Base-by-base conservation (phyloP, 495 filamentous ascomycete genomes). In the Oidiodendron maius region DNA sequence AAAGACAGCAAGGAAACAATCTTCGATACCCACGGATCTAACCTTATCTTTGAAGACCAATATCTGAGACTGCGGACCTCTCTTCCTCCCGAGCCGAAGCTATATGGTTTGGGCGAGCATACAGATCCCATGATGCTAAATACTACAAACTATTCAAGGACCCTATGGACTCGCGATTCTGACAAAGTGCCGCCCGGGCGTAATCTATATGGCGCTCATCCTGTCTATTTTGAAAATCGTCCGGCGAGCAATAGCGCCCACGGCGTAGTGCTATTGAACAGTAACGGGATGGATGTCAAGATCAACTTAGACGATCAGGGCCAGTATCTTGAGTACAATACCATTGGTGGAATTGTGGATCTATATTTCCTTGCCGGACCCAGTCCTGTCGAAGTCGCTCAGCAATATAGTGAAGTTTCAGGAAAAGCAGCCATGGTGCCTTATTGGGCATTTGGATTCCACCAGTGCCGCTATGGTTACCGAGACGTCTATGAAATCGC, bases 271-370 rank as follows among this genome's bases (percentile, higher is more conserved):
- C 66, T 93, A 35, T 65, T 89, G 48, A 89, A 86, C 64, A 83
- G 78, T 37, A 86, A 89, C 57, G 89, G 87, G 12, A 91, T 93
- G 86, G 88, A 94, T 51, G 72, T 95, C 69, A 83, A 84, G 55
- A 84, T 93, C 66, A 74, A 87, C 61, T 75, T 70, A 10, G 64
- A 66, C 17, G 61, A 69, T 22, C 74, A 71, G 0, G 76, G 76
- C 3, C 85, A 89, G 56, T 91, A 83, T 55, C 74, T 93, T 22
- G 86, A 93, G 66, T 93, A 91, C 68, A 89, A 91, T 57, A 77
- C 76, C 18, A 65, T 93, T 1, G 85, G 86, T 25, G 89, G 88
- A 18, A 73, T 91, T 10, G 48, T 94, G 12, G 89, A 94, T 62
- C 77, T 95, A 25, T 91, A 91, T 64, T 90, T 93, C 66, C 60